A percentile compares a stretch with the other conserved stretches of the same genome.
phyloP scores from a whole-genome alignment of 139 green algal species.

The Desmodesmus armatus region DNA sequence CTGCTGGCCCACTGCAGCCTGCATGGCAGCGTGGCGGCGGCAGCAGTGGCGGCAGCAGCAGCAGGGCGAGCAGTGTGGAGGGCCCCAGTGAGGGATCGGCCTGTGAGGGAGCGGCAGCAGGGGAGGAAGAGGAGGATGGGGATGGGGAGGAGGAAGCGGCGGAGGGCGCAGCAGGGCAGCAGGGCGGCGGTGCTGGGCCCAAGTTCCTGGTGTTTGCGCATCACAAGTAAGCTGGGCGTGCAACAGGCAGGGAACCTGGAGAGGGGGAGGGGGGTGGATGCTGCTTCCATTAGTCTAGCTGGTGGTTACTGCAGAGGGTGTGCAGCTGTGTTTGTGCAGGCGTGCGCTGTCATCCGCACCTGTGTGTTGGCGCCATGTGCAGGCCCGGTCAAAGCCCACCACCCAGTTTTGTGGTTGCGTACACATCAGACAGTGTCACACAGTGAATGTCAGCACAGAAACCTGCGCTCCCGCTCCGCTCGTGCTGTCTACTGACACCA shows the following conservation, averaged over 20 bases:
- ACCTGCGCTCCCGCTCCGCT: no score
- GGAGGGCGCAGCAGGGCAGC: background rate
- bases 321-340: no score
- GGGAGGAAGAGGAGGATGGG: background rate
- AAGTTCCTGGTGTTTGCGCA: constrained; percentile 98
- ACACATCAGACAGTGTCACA: no score
- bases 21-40: background rate
- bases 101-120: background rate
- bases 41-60: constrained; percentile 2
- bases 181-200: constrained; percentile 31
- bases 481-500: no score
- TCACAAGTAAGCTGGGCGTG: constrained; percentile 67
- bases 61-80: background rate
- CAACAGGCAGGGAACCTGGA: no score
- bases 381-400: no score
- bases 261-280: background rate
- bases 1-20: background rate
- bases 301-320: no score
- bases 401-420: no score
- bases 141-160: background rate
- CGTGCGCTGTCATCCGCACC: no score
- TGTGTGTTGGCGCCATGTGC: no score
- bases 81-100: background rate
- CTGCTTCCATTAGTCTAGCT: background rate
- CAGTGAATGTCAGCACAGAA: no score